Evolutionary conservation across 139 green algal genomes (phyloP), one percentile per base, ranked within the genome.

Genomic region (Spirogloea muscicola): DNA sequence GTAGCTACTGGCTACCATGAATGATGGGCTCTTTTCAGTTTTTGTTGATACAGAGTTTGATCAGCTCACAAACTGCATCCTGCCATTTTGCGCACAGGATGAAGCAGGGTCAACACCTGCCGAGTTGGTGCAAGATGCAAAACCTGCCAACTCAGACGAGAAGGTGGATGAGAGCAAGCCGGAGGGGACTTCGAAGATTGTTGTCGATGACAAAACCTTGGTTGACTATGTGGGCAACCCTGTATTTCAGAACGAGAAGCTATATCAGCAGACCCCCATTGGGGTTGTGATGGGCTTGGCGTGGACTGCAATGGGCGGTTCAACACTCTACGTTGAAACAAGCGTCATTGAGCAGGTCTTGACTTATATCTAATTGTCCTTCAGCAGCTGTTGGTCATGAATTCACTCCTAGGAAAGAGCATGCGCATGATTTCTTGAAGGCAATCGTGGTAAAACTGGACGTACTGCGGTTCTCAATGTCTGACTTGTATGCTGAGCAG

Each of bases 221-320:
- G 85, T 87, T 68, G 86, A 93, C 43, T 97, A 95, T 62, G 86
- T 97, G 48, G 94, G 94, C 2, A 86, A 91, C 72, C 88, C 93
- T 9, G 90, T 90, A 37, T 98, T 96, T 74, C 83, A 87, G 34
- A 89, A 80, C 63, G 93, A 98, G 73, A 79, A 78, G 48, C 86
- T 96, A 41, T 95, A 94, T 66, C 81, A 94, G 10, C 27, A 68
- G 13, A 94, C 85, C n/a, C 88, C 87, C 10, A 67, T 89, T 44
- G 93, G 94, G 2, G 94, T 99, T 55, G 91, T 97, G 10, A 95
- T 93, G 85, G 94, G 93, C 0, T 84, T 98, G 64, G 92, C 94
- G 4, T 97, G 91, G 91, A 97, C 93, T 1, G 79, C 91, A 0
- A 90, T 96, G 90, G 92, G 94, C 7, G 93, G 94, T 42, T 86